phyloP scores from a whole-genome alignment of 208 protist genomes.

The Jaenimonas drosophilae region DNA sequence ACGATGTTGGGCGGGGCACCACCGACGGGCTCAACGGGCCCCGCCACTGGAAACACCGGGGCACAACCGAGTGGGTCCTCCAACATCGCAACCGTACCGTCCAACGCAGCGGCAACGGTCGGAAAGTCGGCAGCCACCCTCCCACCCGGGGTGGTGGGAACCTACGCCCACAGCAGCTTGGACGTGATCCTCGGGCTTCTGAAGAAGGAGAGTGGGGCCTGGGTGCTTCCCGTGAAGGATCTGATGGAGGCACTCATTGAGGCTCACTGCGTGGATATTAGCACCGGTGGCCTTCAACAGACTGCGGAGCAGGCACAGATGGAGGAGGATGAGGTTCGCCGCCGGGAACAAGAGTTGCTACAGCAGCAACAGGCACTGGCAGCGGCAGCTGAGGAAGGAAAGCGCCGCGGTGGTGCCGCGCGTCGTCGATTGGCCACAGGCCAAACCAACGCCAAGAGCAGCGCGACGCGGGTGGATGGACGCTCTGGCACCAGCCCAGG shows the following conservation, averaged over 20 bases:
- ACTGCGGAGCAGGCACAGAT: too few species aligned
- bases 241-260: neutral
- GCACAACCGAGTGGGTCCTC: neutral
- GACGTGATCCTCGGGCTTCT: conserved; percentile 18
- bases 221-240: conserved; percentile 16
- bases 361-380: neutral
- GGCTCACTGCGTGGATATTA: neutral
- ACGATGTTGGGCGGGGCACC: too few species aligned
- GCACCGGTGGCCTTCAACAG: neutral
- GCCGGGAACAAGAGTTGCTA: too few species aligned
- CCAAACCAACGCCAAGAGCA: too few species aligned
- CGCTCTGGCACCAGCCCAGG: neutral
- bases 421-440: too few species aligned
- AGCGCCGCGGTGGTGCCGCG: neutral
- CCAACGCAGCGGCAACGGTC: conserved; percentile 1
- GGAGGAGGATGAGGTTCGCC: too few species aligned
- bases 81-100: neutral
- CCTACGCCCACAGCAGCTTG: conserved; percentile 12
- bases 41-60: neutral
- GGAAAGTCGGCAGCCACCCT: neutral
- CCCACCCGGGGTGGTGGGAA: conserved; percentile 15
- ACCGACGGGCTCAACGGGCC: neutral
- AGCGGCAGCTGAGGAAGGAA: neutral
- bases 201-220: conserved; percentile 18
- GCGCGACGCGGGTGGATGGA: neutral